Conservation (phyloP, 768 basidiomycete genomes). For the Panaeolus cyanescens region DNA sequence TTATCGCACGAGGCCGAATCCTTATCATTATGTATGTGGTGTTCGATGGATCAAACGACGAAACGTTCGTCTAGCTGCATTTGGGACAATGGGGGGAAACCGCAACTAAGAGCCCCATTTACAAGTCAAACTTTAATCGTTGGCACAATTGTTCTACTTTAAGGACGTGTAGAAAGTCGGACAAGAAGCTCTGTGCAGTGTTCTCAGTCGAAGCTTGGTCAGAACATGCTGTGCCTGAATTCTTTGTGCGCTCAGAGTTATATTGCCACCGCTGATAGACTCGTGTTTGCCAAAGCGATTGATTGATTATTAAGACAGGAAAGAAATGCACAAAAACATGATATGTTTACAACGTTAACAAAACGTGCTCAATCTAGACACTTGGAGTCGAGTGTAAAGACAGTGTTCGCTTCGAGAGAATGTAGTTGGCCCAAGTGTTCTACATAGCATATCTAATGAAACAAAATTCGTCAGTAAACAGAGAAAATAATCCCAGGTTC, state of each 20-base stretch:
- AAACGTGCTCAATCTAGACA: conserved; percentile 31
- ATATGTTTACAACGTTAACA: conserved; percentile 35
- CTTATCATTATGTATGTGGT: too few relatives aligned
- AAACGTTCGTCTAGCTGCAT: too few relatives aligned
- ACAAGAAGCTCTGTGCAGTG: too few relatives aligned
- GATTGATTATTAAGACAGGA: conserved; percentile 34
- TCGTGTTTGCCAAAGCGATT: conserved; percentile 10
- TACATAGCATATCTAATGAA: conserved; percentile 54
- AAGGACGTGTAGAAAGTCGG: too few relatives aligned
- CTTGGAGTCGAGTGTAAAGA: conserved; percentile 21
- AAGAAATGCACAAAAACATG: conserved; percentile 27
- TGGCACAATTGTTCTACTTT: too few relatives aligned
- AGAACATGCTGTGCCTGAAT: neutral
- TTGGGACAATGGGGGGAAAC: too few relatives aligned
- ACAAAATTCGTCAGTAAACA: conserved; percentile 14
- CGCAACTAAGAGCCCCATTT: too few relatives aligned
- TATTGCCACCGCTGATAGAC: neutral
- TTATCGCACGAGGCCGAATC: too few relatives aligned
- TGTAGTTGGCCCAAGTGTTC: conserved; percentile 12
- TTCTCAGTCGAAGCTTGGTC: too few relatives aligned
- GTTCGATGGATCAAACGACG: too few relatives aligned
- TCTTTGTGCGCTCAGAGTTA: neutral
- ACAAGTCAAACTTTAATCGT: too few relatives aligned
- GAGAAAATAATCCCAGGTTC: conserved; percentile 8
- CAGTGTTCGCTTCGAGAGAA: conserved; percentile 17